Evolutionary conservation across 768 basidiomycete species (phyloP), one percentile per base, ranked within the genome.

Genomic region (Calocybe cyanea): DNA sequence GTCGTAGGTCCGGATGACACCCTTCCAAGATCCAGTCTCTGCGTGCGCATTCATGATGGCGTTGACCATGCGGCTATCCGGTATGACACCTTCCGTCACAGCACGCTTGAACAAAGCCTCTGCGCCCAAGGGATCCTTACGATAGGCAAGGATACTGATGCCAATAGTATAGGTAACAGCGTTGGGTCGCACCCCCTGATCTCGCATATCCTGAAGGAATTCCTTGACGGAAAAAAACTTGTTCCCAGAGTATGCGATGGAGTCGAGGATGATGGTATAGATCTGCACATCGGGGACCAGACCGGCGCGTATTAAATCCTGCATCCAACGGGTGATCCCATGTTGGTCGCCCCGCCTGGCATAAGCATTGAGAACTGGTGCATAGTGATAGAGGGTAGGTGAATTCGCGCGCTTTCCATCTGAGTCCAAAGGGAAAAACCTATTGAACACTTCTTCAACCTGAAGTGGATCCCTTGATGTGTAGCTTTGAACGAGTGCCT

Each of bases 41-140:
- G 90, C 85, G 57, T 93, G 80, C 0, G 86, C 91, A 55, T 88
- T 80, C 81, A 97, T 82, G 39, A 95, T 62, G 5, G 85, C 66
- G 11, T 78, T 75, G 52, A 83, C 68, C 83, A 91, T 83, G 31
- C 61, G 66, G 28, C 71, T 68, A 59, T 88, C 83, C 2, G 85
- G 86, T 13, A 64, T 60, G 44, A 91, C 57, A 13, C 81, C 82
- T 31, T 84, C 80, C 13, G 63, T 57, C 36, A 89, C 38, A 0
- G 87, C 87, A 34, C 73, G 76, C 62, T 76, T 68, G 66, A 81
- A 90, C 39, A 88, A 62, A 9, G 71, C 70, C 57, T 88, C 82
- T 0, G 87, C 87, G 19, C 78, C 78, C 10, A 75, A 63, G 0
- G 78, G 68, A 57, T 92, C 87, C 45, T 71, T 70, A 37, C 77